Evolutionary conservation across 257 asterid species (phyloP), one percentile per base, ranked within the genome.

Genomic region (Gentiana straminea): DNA sequence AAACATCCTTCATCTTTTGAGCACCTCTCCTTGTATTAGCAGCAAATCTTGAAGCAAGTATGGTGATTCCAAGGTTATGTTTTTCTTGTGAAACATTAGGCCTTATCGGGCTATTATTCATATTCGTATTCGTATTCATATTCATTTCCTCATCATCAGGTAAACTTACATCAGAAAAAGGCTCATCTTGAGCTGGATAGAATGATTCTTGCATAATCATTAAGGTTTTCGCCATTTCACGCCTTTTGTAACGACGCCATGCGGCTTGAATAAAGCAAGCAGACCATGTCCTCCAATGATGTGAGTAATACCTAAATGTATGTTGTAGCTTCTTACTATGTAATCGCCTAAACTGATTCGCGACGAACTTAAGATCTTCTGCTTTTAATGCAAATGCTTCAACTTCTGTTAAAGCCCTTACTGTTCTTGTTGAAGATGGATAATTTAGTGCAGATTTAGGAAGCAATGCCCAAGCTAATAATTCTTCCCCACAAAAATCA

Each of bases 241-340:
- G 72, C 74, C 70, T 81, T 60, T 67, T 66, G 75, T 55, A 57
- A 5, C 96, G 79, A 4, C 79, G 75, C 96, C 96, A 84, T 5
- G 86, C 94, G 0, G 84, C 88, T 77, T 86, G 95, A 51, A 86
- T 66, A 58, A 81, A 81, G 63, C 95, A 86, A 3, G 86, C 84
- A 4, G 94, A 86, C 94, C 95, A 86, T 0, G 94, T 73, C 64
- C 95, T 76, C 95, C 95, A 86, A 49, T 86, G 94, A 70, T 86
- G 91, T 3, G 95, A 86, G 68, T 84, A 78, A 58, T 81, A 81
- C 54, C 90, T 68, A 50, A 88, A 84, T 0, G 95, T 84, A 65
- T 84, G 94, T 65, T 83, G 97, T 56, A 88, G 48, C 68, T 82
- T 83, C 74, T 81, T 88, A 67, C 97, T 88, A 15, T 88, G 95